A percentile compares a stretch with the other conserved stretches of the same genome.
Conservation (phyloP, 192 early-diverging fungal genomes). For the Diversispora eburnea region DNA sequence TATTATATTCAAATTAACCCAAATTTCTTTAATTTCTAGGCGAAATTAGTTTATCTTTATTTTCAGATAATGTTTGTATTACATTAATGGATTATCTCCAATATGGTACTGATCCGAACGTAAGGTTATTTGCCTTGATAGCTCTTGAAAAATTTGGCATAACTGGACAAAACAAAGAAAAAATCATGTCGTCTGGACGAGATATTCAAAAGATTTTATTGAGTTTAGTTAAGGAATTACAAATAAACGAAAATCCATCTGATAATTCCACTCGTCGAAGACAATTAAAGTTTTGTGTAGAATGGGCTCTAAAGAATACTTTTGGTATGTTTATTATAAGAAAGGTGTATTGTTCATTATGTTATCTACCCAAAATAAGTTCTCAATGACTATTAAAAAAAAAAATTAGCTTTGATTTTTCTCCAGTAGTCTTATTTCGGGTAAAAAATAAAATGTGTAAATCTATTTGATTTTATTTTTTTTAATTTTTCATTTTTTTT, state of each 20-base stretch:
- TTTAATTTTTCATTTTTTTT: not conserved
- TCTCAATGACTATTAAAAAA: too few relatives aligned
- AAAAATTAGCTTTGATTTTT: too few relatives aligned
- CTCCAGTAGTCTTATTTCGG: too few relatives aligned
- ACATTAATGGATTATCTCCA: slow-evolving; percentile 43
- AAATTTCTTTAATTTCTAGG: not conserved
- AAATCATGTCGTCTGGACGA: slow-evolving; percentile 33
- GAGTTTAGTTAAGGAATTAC: slow-evolving; percentile 31
- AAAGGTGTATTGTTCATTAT: not conserved
- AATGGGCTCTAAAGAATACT: slow-evolving; percentile 49
- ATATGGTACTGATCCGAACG: slow-evolving; percentile 38
- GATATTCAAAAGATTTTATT: slow-evolving; percentile 30
- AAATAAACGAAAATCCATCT: slow-evolving; percentile 26
- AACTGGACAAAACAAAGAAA: slow-evolving; percentile 44
- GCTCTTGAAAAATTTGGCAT: slow-evolving; percentile 57
- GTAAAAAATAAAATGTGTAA: too few relatives aligned
- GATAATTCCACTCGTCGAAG: slow-evolving; percentile 34
- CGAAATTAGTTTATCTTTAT: slow-evolving; percentile 48
- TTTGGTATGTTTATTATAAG: slow-evolving; percentile 36
- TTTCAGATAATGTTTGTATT: slow-evolving; percentile 44
- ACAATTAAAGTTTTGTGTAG: slow-evolving; percentile 49
- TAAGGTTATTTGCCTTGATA: slow-evolving; percentile 50
- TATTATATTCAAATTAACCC: too few relatives aligned
- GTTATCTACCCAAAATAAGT: too few relatives aligned
- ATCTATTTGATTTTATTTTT: not conserved